Evolutionary conservation across 331 rosid genomes (phyloP), one percentile per base, ranked within the genome.

Genomic region (Acacia pycnantha): DNA sequence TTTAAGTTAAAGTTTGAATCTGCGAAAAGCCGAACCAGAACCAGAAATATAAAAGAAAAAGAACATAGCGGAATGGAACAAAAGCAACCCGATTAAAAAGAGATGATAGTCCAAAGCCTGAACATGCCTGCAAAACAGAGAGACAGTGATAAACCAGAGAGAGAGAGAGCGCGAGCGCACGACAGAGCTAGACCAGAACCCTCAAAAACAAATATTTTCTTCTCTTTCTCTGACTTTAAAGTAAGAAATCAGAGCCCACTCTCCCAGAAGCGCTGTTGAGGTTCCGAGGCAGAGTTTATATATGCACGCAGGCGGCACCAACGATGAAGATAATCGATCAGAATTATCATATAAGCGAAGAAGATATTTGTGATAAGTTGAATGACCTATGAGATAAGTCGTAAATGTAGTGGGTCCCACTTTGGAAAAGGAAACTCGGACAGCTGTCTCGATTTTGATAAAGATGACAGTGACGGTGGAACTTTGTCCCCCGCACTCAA

Each of bases 291-390:
- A 33, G 40, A 24, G 40, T 54, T 11, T 2, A 44, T 71, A 15
- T 71, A 26, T 14, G 41, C 59, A 3, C 40, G 11, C 41, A 46
- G 75, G 76, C 84, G 88, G 84, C 27, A 24, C 70, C 48, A 6
- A 35, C 83, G 85, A 35, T 82, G 85, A 85, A 78, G 56, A 86
- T 86, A 89, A 67, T 74, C 21, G 0, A 0, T 0, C 0, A 0
- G 0, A 1, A 80, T 35, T 82, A 80, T 82, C 64, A 73, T 22
- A 40, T 69, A 74, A 33, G 74, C 19, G 0, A 0, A 11, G 0
- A 0, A 0, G 1, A 8, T 1, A 13, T 10, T 5, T 0, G 0
- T 21, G 21, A 21, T 61, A 61, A 37, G 77, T 2, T n/a, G n/a
- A n/a, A 0, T 29, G 31, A 33, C 5, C 21, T 59, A 72, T n/a